These are phyloP conservation scores for Puya raimondii DNA, from an alignment of 176 grass and related monocot genomes.

Conservation along the genomic window DNA sequence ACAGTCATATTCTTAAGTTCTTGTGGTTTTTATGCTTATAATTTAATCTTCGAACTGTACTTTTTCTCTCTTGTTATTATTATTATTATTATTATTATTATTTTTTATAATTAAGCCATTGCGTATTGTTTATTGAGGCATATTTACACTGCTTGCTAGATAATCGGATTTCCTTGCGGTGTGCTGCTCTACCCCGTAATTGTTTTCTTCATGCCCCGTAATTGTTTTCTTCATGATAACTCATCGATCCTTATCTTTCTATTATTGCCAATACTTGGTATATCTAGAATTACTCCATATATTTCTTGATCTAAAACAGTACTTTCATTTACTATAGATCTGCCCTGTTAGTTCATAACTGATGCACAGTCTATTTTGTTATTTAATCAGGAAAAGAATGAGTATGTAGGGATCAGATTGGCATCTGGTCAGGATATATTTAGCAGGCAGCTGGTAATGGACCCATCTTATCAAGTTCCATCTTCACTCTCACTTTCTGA, in stretches of 20 bases:
- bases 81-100: no score
- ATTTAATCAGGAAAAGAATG: slow-evolving; percentile 47
- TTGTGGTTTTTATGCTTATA: background rate
- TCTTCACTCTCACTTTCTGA: slow-evolving; percentile 31
- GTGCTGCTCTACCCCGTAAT: background rate
- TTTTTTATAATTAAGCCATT: background rate
- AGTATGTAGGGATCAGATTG: slow-evolving; percentile 62
- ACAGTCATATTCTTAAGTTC: no score
- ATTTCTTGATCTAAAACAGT: background rate
- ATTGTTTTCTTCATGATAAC: slow-evolving; percentile 4
- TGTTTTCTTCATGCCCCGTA: slow-evolving; percentile 5
- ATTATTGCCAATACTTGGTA: background rate
- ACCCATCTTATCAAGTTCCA: slow-evolving; percentile 59
- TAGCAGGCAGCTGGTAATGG: slow-evolving; percentile 67
- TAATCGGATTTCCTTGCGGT: background rate
- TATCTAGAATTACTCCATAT: background rate
- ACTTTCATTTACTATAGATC: slow-evolving; percentile 4
- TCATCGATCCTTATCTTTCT: background rate
- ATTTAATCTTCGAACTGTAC: background rate
- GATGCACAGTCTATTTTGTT: slow-evolving; percentile 4
- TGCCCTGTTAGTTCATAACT: background rate
- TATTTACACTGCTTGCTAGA: background rate
- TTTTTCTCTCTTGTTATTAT: background rate
- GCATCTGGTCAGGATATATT: slow-evolving; percentile 87
- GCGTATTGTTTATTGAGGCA: background rate